Conservation (phyloP, 2,329 filamentous ascomycete genomes). For the Anthostomella pinea region DNA sequence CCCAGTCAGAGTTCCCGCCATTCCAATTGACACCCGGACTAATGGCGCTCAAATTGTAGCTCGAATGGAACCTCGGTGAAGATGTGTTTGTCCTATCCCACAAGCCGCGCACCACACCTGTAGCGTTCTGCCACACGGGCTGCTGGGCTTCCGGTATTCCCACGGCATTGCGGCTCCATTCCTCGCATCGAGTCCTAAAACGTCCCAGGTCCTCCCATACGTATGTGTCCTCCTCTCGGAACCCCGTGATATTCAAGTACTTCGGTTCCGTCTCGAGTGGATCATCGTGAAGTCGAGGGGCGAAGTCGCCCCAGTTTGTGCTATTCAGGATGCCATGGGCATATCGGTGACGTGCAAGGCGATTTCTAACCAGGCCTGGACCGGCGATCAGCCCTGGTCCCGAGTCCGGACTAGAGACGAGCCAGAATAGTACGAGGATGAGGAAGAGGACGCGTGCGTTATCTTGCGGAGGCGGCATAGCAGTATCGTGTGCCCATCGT, state of each 20-base stretch:
- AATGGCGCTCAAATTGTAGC: constrained; percentile 63
- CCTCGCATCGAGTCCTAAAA: constrained; percentile 63
- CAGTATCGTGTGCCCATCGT: constrained; percentile 28
- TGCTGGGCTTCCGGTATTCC: constrained; percentile 40
- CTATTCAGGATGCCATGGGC: constrained; percentile 53
- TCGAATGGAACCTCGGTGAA: constrained; percentile 44
- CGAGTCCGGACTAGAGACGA: constrained; percentile 41
- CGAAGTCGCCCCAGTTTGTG: constrained; percentile 60
- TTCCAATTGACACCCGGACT: constrained; percentile 66
- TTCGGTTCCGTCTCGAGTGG: constrained; percentile 30
- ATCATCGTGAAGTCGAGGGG: constrained; percentile 37
- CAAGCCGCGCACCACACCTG: constrained; percentile 71
- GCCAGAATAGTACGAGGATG: constrained; percentile 43
- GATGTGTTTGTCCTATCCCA: constrained; percentile 63
- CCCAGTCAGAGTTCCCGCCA: constrained; percentile 58
- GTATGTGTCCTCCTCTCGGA: constrained; percentile 70
- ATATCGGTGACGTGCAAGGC: constrained; percentile 50
- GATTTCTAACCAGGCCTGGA: constrained; percentile 42
- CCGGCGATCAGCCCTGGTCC: constrained; percentile 40
- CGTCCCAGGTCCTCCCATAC: constrained; percentile 71
- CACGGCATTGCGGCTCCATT: constrained; percentile 55
- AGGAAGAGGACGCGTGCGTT: constrained; percentile 43
- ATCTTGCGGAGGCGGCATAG: constrained; percentile 48
- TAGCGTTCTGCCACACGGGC: constrained; percentile 72
- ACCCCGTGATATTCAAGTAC: constrained; percentile 73